Percentiles rank a stretch among this genome's conserved stretches.
Conservation (phyloP, 768 basidiomycete genomes). For the Tulasnella sp. region DNA sequence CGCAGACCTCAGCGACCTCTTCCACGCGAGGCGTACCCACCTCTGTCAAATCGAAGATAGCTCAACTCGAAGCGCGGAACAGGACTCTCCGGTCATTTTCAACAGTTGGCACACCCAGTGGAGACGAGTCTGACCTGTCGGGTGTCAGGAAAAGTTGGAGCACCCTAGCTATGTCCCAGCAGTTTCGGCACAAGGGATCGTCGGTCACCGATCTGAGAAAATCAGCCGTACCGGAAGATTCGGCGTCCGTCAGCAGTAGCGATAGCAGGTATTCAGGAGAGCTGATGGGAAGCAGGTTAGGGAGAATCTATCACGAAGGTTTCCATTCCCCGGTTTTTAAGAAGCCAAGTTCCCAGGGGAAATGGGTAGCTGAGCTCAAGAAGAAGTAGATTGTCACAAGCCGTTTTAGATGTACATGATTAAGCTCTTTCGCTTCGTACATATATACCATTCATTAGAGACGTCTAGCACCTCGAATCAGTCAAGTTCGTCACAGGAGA, state of each 20-base stretch:
- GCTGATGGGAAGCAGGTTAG: background rate
- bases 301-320: background rate
- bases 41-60: constrained; percentile 30
- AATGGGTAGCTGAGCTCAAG: constrained; percentile 27
- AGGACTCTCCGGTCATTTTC: constrained; percentile 8
- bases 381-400: background rate
- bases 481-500: background rate
- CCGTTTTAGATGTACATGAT: background rate
- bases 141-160: constrained; percentile 14
- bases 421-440: background rate
- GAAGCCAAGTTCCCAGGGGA: constrained; percentile 1
- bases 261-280: constrained; percentile 27
- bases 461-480: background rate
- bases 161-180: constrained; percentile 14
- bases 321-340: constrained; percentile 18
- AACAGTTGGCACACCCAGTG: background rate
- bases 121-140: background rate
- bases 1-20: constrained; percentile 20
- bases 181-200: background rate
- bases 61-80: constrained; percentile 33
- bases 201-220: background rate
- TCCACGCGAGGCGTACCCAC: constrained; percentile 22
- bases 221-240: background rate
- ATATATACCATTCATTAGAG: background rate
- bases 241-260: background rate